Base-by-base conservation (phyloP, 2,329 filamentous ascomycete species). In the Trichoderma pleuroti region DNA sequence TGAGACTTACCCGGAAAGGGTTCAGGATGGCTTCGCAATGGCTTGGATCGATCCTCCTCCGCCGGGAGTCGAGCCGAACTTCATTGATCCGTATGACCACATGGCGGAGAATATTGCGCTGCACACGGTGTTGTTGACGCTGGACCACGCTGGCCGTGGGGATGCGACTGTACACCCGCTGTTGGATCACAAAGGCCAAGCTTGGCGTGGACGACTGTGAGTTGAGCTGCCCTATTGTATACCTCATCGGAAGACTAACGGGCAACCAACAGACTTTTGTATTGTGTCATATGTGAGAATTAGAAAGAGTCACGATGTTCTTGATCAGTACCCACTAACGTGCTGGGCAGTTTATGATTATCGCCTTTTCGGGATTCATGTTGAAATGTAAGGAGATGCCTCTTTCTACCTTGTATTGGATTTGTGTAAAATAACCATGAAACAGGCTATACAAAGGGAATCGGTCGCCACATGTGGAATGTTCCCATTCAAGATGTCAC, bases 121-220 rank as follows among this genome's bases (percentile, higher is more conserved):
- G 14, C 59, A 62, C n/a, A 46, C 59, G 36, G 32, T 39, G 14
- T 46, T 62, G 5, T 10, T 62, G 59, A 42, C 59, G 24, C 16
- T 62, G 10, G n/a, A 62, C 36, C 59, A 62, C 59, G 59, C 59
- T 62, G 59, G 59, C 59, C 59, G 59, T 62, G 36, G 36, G 34
- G 12, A 62, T 62, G 36, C 16, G 59, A 28, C 36, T 42, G 16
- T 62, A 62, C 14, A 42, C 59, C 24, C 59, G 59, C 24, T 16
- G 11, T 0, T 11, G 36, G n/a, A 62, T 62, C 34, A 62, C 59
- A 28, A 42, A 42, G 24, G 16, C 34, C 59, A 42, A 26, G 8
- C 59, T 62, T 11, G 59, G 59, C 0, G 36, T 62, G 14, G 59
- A 62, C n/a, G 59, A 42, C 24, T 62, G 59, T 62, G 11, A 62